phyloP scores from a whole-genome alignment of 2,329 filamentous ascomycete species.

The Torrubiella hemipterigena region DNA sequence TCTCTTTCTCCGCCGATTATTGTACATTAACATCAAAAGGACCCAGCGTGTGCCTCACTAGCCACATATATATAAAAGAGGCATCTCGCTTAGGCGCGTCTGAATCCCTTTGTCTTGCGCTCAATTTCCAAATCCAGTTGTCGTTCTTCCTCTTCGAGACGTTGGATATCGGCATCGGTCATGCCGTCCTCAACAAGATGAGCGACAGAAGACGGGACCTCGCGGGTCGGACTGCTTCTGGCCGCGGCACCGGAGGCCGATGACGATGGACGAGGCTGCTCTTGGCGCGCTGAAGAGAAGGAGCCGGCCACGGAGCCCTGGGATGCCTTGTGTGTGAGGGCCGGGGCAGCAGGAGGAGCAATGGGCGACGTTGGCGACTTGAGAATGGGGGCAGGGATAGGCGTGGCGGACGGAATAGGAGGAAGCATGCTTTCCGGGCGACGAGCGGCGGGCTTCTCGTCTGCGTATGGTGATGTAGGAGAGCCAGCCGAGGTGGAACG shows the following conservation, averaged over 20 bases:
- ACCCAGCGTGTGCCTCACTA: too few species aligned
- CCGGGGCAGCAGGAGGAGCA: constrained; percentile 7
- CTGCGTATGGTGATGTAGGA: constrained; percentile 30
- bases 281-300: background rate
- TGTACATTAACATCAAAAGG: too few species aligned
- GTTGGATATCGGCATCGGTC: constrained; percentile 42
- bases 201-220: background rate
- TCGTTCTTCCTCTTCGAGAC: constrained; percentile 45
- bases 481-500: constrained; percentile 23
- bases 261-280: constrained; percentile 3
- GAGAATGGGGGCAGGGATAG: too few species aligned
- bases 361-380: constrained; percentile 12
- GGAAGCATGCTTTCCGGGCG: too few species aligned
- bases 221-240: constrained; percentile 6
- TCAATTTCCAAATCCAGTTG: constrained; percentile 45
- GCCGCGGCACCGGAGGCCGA: constrained; percentile 7
- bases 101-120: constrained; percentile 24
- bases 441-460: too few species aligned
- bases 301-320: background rate
- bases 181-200: constrained; percentile 49
- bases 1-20: too few species aligned
- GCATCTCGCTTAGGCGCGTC: too few species aligned
- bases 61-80: constrained; percentile 1
- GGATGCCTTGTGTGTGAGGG: background rate
- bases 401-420: too few species aligned